These are phyloP conservation scores for Penicillium sp. DNA, from an alignment of 2,329 filamentous ascomycete species.

Conservation along the genomic window DNA sequence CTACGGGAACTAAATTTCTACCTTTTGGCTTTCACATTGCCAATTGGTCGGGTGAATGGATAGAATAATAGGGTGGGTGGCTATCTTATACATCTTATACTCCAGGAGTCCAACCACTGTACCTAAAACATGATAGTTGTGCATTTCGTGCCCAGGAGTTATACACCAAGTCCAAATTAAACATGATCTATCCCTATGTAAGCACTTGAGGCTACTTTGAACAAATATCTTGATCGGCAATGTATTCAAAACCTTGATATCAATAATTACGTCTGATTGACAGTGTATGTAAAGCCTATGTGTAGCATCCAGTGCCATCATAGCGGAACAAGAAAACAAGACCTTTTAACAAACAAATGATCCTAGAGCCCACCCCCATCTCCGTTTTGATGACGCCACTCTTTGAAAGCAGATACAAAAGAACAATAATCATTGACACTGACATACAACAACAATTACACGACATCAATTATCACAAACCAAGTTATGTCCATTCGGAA, in stretches of 20 bases:
- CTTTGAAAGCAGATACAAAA: conserved; percentile 6
- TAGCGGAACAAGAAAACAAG: conserved; percentile 9
- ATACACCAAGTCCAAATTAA: too few relatives aligned
- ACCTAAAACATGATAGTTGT: too few relatives aligned
- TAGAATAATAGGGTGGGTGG: too few relatives aligned
- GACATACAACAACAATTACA: neutral
- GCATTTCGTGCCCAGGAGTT: too few relatives aligned
- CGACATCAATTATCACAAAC: neutral
- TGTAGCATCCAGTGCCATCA: conserved; percentile 25
- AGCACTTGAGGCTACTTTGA: too few relatives aligned
- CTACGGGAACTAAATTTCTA: too few relatives aligned
- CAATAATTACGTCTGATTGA: conserved; percentile 20
- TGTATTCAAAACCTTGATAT: neutral
- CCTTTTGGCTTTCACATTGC: too few relatives aligned
- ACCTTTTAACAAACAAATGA: conserved; percentile 8
- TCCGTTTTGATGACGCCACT: conserved; percentile 13
- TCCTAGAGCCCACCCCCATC: conserved; percentile 9
- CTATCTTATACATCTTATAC: too few relatives aligned
- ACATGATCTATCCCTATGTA: neutral
- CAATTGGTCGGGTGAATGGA: too few relatives aligned
- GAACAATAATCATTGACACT: neutral
- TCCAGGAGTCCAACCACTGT: too few relatives aligned
- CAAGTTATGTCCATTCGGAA: conserved; percentile 35
- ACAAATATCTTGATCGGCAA: neutral
- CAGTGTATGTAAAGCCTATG: conserved; percentile 18